Conservation (phyloP, 441 rosid species). For the Pelargonium fulgidum region DNA sequence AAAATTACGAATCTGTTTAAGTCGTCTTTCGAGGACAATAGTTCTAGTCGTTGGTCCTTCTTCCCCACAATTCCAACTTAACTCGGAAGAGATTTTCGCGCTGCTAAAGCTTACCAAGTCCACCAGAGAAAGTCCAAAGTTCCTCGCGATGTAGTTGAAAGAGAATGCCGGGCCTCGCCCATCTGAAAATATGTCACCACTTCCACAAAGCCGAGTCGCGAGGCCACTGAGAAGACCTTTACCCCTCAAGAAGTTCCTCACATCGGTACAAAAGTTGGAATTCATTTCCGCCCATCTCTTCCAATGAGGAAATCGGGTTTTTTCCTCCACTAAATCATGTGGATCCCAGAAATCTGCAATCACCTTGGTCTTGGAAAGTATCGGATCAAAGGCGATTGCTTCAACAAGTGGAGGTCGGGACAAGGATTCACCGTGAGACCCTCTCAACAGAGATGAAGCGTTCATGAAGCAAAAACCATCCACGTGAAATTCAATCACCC, state of each 20-base stretch:
- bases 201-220: constrained; percentile 88
- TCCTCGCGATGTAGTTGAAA: constrained; percentile 61
- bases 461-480: constrained; percentile 86
- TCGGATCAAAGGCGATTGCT: constrained; percentile 84
- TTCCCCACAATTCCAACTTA: constrained; percentile 92
- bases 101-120: constrained; percentile 79
- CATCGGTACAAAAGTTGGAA: constrained; percentile 50
- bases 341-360: constrained; percentile 80
- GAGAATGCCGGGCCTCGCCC: constrained; percentile 90
- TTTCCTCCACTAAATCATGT: constrained; percentile 29
- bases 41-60: constrained; percentile 76
- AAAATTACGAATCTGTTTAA: constrained; percentile 78
- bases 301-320: constrained; percentile 75
- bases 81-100: constrained; percentile 43
- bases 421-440: constrained; percentile 53
- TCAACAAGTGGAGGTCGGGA: constrained; percentile 81
- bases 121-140: constrained; percentile 76
- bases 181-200: constrained; percentile 67
- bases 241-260: constrained; percentile 69
- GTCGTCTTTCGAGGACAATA: constrained; percentile 64
- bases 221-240: constrained; percentile 61
- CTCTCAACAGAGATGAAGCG: constrained; percentile 63
- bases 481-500: constrained; percentile 76
- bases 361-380: constrained; percentile 64
- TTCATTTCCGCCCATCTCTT: constrained; percentile 83